These are phyloP conservation scores for Umbelopsis vinacea DNA, from an alignment of 192 early-diverging fungal genomes.

Conservation along the genomic window DNA sequence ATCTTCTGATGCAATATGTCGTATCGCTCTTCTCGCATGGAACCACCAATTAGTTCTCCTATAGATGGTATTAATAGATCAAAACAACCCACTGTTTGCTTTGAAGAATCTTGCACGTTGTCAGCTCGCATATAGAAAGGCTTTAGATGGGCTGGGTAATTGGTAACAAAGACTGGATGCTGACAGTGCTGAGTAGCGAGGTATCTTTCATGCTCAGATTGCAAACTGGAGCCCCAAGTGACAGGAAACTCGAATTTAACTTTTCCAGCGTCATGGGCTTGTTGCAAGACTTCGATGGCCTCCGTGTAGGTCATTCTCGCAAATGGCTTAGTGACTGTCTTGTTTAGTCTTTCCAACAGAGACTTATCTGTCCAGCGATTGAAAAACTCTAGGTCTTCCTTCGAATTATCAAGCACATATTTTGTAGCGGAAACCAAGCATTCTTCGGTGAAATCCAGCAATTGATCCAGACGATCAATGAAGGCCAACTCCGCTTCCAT, in stretches of 20 bases:
- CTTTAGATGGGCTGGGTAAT: constrained; percentile 79
- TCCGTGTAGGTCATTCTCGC: constrained; percentile 79
- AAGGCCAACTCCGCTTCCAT: constrained; percentile 87
- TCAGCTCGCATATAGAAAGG: constrained; percentile 89
- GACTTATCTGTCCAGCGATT: constrained; percentile 58
- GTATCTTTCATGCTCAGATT: constrained; percentile 88
- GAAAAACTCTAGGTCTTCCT: constrained; percentile 65
- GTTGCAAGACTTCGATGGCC: constrained; percentile 71
- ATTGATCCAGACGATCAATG: constrained; percentile 58
- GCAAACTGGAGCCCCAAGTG: constrained; percentile 73
- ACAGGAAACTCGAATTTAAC: constrained; percentile 65
- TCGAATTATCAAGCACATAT: constrained; percentile 56
- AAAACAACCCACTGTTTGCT: constrained; percentile 74
- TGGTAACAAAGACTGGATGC: constrained; percentile 90
- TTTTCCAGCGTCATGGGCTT: constrained; percentile 43
- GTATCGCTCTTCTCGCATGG: constrained; percentile 75
- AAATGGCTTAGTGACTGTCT: constrained; percentile 57
- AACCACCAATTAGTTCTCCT: constrained; percentile 86
- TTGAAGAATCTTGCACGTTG: constrained; percentile 43
- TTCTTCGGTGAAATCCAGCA: constrained; percentile 75
- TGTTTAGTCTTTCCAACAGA: constrained; percentile 44
- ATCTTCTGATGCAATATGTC: constrained; percentile 60
- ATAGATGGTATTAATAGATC: constrained; percentile 85
- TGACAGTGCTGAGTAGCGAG: constrained; percentile 66
- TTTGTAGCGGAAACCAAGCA: constrained; percentile 60